A percentile compares a stretch with the other conserved stretches of the same genome.
Evolutionary conservation across 2,329 filamentous ascomycete genomes (phyloP).

Genomic region (Cladophialophora immunda): DNA sequence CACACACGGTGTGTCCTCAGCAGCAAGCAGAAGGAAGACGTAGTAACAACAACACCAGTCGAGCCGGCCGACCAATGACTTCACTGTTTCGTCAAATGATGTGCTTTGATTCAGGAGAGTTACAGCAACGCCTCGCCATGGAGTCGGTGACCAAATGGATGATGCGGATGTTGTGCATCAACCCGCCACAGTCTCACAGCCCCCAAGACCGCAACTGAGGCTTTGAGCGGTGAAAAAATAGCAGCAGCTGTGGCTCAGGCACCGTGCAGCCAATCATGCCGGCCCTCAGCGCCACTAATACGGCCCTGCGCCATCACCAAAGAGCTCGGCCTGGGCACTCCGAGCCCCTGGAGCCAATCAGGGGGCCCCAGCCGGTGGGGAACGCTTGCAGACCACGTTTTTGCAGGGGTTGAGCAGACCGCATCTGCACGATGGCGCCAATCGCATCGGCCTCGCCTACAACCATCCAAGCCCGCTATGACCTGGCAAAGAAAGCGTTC

Average conservation of each 20-base stretch:
- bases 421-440: constrained; percentile 38
- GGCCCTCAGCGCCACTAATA: constrained; percentile 3
- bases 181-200: constrained; percentile 14
- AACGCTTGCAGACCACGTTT: constrained; percentile 31
- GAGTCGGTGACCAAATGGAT: constrained; percentile 18
- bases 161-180: constrained; percentile 19
- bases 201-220: constrained; percentile 5
- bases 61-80: constrained; percentile 7
- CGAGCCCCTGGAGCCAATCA: constrained; percentile 26
- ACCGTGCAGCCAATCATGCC: constrained; percentile 17
- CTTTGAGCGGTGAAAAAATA: constrained; percentile 32
- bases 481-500: constrained; percentile 14
- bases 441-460: constrained; percentile 38
- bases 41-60: too few relatives aligned
- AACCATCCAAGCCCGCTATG: constrained; percentile 1
- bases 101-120: constrained; percentile 12
- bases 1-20: neutral
- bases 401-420: constrained; percentile 27
- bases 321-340: constrained; percentile 21
- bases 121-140: constrained; percentile 17
- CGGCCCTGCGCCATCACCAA: constrained; percentile 27
- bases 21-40: neutral
- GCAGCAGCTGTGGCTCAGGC: constrained; percentile 30
- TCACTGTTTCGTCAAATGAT: constrained; percentile 17
- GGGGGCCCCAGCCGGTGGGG: neutral